Evolutionary conservation across 2,329 filamentous ascomycete genomes (phyloP), one percentile per base, ranked within the genome.

Genomic region (Fusarium falciforme): DNA sequence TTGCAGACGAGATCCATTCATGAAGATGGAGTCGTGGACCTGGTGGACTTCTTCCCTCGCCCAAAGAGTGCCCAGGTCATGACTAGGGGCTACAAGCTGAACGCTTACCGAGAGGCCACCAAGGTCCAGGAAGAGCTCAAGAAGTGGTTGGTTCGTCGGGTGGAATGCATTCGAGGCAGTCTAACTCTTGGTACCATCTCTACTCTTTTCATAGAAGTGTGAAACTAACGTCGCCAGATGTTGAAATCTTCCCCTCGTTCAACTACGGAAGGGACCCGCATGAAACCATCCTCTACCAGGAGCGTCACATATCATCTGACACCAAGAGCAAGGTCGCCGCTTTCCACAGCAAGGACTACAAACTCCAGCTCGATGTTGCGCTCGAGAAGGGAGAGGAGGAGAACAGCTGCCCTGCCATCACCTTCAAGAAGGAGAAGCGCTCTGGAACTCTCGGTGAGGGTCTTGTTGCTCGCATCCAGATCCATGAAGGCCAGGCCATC

Each of bases 1-100:
- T 85, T 95, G 3, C 91, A 94, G 80, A 95, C 93, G 1, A 87
- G 93, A n/a, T 94, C 93, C 80, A 92, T 94, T 72, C 89, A 92
- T 72, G 93, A 95, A 75, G 89, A 93, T 65, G 93, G 93, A 1
- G 93, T 94, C 1, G 89, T 93, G 12, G 92, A 93, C 64, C 80
- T 95, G 33, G 85, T 93, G 17, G 93, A 95, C 80, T 95, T 94
- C 83, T 94, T 95, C 74, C 93, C 93, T 0, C 87, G 93, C 1
- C 92, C 92, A 12, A 91, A 89, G 78, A 89, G 87, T 60, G 87
- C 87, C 35, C 84, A 84, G 44, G 87, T 91, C 31, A 81, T 90
- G 20, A 83, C 84, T 61, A 85, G 85, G 74, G 81, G 82, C 8
- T 82, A 82, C 69, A 87, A 83, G 74, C 86, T 87, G 79, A 88